phyloP scores from a whole-genome alignment of 768 basidiomycete genomes.

The Lactarius hengduanensis region DNA sequence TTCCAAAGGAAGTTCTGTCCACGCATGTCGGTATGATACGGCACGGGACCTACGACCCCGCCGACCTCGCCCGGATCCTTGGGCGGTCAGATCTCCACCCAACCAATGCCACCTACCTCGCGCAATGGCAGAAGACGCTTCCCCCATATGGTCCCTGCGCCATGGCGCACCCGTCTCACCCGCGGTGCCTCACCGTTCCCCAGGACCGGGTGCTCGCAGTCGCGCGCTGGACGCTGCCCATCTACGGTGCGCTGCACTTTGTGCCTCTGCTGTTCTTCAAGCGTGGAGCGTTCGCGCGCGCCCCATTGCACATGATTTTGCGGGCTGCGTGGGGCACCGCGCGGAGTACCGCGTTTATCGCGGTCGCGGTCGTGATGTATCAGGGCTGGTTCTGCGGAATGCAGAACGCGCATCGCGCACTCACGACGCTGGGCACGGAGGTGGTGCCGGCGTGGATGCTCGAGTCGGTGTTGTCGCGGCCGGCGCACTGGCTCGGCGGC shows the following conservation, averaged over 20 bases:
- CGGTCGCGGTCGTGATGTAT: conserved; percentile 76
- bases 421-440: conserved; percentile 36
- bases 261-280: conserved; percentile 86
- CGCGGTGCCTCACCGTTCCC: conserved; percentile 58
- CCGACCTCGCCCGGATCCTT: conserved; percentile 56
- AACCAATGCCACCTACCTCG: conserved; percentile 49
- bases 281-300: conserved; percentile 57
- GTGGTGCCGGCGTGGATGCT: conserved; percentile 48
- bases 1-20: conserved; percentile 53
- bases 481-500: conserved; percentile 73
- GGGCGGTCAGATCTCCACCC: conserved; percentile 50
- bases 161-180: conserved; percentile 73
- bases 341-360: conserved; percentile 85
- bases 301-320: conserved; percentile 65
- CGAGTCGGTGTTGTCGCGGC: conserved; percentile 61
- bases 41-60: conserved; percentile 52
- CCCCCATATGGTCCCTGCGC: conserved; percentile 59
- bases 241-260: conserved; percentile 88
- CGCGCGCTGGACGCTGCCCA: conserved; percentile 78
- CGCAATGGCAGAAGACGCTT: conserved; percentile 39
- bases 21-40: conserved; percentile 64
- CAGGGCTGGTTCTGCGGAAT: conserved; percentile 75
- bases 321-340: conserved; percentile 68
- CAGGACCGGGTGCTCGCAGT: conserved; percentile 76
- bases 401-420: conserved; percentile 51